phyloP scores from a whole-genome alignment of 345 rosid species.

The Rhodamnia rubescens region DNA sequence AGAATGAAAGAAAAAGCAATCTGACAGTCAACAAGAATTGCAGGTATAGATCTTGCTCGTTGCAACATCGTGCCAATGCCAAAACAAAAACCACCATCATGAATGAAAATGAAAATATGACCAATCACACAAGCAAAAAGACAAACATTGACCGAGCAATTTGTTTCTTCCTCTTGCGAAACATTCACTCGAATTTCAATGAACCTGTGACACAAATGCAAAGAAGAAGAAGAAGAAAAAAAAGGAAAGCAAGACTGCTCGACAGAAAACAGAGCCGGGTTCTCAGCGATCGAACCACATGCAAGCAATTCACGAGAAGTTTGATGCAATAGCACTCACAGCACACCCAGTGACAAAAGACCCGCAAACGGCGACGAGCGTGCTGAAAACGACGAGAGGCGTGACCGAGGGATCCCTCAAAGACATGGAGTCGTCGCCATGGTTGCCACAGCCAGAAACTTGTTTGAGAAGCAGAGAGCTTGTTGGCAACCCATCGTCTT shows the following conservation, averaged over 20 bases:
- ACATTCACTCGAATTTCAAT: neutral
- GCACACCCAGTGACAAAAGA: constrained; percentile 18
- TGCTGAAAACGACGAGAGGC: constrained; percentile 23
- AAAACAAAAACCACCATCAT: neutral
- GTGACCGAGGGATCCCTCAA: constrained; percentile 9
- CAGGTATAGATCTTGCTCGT: neutral
- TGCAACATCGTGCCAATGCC: neutral
- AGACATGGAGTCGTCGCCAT: neutral
- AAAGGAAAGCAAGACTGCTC: neutral
- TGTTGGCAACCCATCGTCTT: neutral
- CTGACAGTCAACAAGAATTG: neutral
- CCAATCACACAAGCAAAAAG: neutral
- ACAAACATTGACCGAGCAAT: neutral
- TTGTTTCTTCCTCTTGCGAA: neutral
- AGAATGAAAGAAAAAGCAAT: neutral
- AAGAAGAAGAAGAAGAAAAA: neutral
- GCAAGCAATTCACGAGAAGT: neutral
- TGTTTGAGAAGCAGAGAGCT: neutral
- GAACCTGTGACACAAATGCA: neutral
- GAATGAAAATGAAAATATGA: neutral
- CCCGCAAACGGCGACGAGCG: constrained; percentile 32
- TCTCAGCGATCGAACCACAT: neutral
- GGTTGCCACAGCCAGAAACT: neutral
- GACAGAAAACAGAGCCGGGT: neutral
- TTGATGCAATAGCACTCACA: constrained; percentile 9